Percentiles rank a stretch among this genome's conserved stretches.
Evolutionary conservation across 345 rosid species (phyloP).

Genomic region (Leavenworthia alabamica): DNA sequence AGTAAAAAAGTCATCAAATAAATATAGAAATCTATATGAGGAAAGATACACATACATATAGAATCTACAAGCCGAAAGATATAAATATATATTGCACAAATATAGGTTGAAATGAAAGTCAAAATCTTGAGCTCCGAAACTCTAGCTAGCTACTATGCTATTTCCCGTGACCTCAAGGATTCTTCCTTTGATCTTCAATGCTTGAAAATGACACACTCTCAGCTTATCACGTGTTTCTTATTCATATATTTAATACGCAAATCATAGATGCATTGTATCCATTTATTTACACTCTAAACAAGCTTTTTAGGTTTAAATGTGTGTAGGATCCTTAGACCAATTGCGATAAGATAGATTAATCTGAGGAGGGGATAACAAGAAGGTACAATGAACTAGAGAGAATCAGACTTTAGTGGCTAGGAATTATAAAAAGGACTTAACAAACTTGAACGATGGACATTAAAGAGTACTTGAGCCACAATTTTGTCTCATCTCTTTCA

Average conservation of each 20-base stretch:
- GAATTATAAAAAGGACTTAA: constrained; percentile 1
- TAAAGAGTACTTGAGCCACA: constrained; percentile 25
- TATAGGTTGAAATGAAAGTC: constrained; percentile 18
- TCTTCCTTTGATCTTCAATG: constrained; percentile 19
- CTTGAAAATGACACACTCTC: constrained; percentile 19
- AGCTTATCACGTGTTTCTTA: constrained; percentile 23
- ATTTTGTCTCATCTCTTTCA: constrained; percentile 27
- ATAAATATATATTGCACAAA: not conserved
- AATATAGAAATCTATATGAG: not conserved
- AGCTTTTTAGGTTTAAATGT: not conserved
- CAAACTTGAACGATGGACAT: not conserved
- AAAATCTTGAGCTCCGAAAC: constrained; percentile 31
- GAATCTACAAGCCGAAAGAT: not conserved
- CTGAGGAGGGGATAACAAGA: not conserved
- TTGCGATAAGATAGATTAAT: not conserved
- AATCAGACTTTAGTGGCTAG: constrained; percentile 8
- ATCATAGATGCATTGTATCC: not conserved
- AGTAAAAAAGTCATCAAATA: not conserved
- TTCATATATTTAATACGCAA: constrained; percentile 12
- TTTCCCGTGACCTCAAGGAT: constrained; percentile 30
- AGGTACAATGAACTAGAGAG: not conserved
- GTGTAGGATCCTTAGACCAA: not conserved
- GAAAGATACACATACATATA: not conserved
- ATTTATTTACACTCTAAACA: not conserved
- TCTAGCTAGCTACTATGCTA: constrained; percentile 16